Conservation (phyloP, 495 filamentous ascomycete species). For the Hypomontagnella monticulosa region DNA sequence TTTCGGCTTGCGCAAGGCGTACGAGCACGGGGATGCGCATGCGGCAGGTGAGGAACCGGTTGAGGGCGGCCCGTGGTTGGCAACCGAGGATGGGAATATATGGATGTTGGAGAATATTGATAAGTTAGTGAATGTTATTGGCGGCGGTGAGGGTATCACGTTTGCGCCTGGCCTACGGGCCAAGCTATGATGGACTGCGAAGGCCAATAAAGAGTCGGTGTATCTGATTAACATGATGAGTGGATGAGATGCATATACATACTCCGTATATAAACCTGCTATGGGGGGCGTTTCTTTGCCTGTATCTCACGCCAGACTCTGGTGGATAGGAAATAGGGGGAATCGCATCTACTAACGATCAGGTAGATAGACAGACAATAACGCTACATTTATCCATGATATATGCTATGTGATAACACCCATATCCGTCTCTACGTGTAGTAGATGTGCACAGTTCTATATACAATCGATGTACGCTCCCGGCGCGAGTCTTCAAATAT, state of each 20-base stretch:
- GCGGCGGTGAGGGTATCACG: slow-evolving; percentile 63
- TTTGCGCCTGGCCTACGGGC: slow-evolving; percentile 66
- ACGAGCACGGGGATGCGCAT: slow-evolving; percentile 69
- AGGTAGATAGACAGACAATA: neutral
- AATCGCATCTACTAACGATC: neutral
- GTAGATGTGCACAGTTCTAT: slow-evolving; percentile 18
- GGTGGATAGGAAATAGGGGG: slow-evolving; percentile 1
- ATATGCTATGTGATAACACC: neutral
- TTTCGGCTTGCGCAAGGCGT: slow-evolving; percentile 74
- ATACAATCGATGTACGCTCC: slow-evolving; percentile 17
- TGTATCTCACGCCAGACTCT: neutral
- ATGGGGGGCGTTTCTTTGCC: too few relatives aligned
- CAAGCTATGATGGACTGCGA: slow-evolving; percentile 54
- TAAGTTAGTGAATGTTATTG: slow-evolving; percentile 70
- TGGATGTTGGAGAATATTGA: slow-evolving; percentile 79
- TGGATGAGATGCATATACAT: slow-evolving; percentile 26
- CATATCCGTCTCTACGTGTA: neutral
- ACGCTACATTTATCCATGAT: neutral
- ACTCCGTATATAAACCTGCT: too few relatives aligned
- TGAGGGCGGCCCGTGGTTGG: slow-evolving; percentile 69
- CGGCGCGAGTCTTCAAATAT: slow-evolving; percentile 1
- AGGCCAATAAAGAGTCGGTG: neutral
- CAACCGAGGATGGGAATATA: slow-evolving; percentile 74
- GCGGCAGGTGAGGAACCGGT: slow-evolving; percentile 59
- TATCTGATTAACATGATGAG: too few relatives aligned